Conservation (phyloP, 2,329 filamentous ascomycete species). For the Exophiala phaeomuriformis region DNA sequence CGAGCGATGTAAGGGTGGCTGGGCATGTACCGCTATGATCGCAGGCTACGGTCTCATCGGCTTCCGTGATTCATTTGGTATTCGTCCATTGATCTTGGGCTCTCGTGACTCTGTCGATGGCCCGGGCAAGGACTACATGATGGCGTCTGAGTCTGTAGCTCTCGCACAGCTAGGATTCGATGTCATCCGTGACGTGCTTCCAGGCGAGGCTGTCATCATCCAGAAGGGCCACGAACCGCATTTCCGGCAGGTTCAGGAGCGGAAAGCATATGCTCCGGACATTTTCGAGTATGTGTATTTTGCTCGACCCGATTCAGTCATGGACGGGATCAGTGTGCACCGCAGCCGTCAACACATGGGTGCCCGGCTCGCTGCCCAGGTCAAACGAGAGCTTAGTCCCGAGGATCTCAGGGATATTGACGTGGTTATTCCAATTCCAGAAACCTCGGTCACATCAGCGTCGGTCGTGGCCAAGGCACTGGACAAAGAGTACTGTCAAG, state of each 20-base stretch:
- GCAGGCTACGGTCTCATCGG: slow-evolving; percentile 73
- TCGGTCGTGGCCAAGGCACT: slow-evolving; percentile 67
- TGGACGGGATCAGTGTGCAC: slow-evolving; percentile 84
- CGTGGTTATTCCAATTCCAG: slow-evolving; percentile 70
- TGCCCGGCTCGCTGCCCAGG: slow-evolving; percentile 65
- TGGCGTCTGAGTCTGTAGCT: slow-evolving; percentile 83
- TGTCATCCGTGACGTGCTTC: slow-evolving; percentile 68
- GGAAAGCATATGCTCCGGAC: slow-evolving; percentile 68
- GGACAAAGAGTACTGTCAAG: slow-evolving; percentile 69
- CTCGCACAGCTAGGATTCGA: slow-evolving; percentile 72
- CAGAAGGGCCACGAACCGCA: slow-evolving; percentile 66
- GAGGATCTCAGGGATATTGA: slow-evolving; percentile 70
- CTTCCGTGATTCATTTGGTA: slow-evolving; percentile 72
- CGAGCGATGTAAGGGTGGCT: slow-evolving; percentile 63
- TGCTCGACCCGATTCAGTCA: slow-evolving; percentile 69
- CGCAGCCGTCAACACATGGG: slow-evolving; percentile 83
- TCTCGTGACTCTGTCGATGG: slow-evolving; percentile 61
- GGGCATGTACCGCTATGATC: slow-evolving; percentile 74
- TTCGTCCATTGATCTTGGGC: slow-evolving; percentile 74
- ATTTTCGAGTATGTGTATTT: slow-evolving; percentile 89
- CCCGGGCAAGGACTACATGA: slow-evolving; percentile 72
- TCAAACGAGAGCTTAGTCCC: slow-evolving; percentile 60
- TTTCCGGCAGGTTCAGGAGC: slow-evolving; percentile 65
- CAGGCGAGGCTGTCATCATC: slow-evolving; percentile 79
- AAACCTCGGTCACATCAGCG: slow-evolving; percentile 76